Evolutionary conservation across 1,284 basidiomycete genomes (phyloP), one percentile per base, ranked within the genome.

Genomic region (Rhodofomes roseus): DNA sequence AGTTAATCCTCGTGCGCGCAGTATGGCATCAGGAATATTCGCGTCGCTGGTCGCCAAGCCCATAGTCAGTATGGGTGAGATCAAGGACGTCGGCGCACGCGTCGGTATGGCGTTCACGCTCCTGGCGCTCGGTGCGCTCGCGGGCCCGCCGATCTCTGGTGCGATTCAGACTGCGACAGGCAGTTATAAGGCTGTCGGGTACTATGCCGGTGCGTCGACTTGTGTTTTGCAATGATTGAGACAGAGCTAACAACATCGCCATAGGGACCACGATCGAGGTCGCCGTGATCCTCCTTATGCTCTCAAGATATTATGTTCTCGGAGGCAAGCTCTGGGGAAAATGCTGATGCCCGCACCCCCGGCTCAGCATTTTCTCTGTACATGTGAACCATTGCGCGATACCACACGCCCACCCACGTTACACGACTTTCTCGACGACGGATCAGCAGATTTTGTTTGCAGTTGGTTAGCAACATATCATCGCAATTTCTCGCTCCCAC

Each of bases 121-220:
- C 55, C 64, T 80, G 14, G 75, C 79, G 7, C 29, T 80, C 11
- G 81, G 79, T 25, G 76, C 81, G 1, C 66, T 85, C 1, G 76
- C 74, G 6, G 84, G 86, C 1, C 82, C 82, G 22, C 84, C 84
- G 0, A 83, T 86, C 61, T 83, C 82, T 9, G 84, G 84, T 23
- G 81, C 81, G 0, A 85, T 87, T 61, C 77, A 78, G 59, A 66
- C 66, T 8, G 70, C 74, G 0, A 79, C 79, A 2, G 77, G 75
- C 14, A 74, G 75, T 2, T 86, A 78, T 64, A 71, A 76, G 25
- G 76, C 67, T 7, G 84, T 86, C n/a, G 86, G 86, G 1, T 76
- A 80, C 57, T 87, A 85, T 66, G 85, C 86, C 63, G 86, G 85
- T 82, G 51, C 34, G 70, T 53, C 12, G 2, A 2, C 22, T n/a